Evolutionary conservation across 345 rosid species (phyloP), one percentile per base, ranked within the genome.

Genomic region (Aethionema arabicum): DNA sequence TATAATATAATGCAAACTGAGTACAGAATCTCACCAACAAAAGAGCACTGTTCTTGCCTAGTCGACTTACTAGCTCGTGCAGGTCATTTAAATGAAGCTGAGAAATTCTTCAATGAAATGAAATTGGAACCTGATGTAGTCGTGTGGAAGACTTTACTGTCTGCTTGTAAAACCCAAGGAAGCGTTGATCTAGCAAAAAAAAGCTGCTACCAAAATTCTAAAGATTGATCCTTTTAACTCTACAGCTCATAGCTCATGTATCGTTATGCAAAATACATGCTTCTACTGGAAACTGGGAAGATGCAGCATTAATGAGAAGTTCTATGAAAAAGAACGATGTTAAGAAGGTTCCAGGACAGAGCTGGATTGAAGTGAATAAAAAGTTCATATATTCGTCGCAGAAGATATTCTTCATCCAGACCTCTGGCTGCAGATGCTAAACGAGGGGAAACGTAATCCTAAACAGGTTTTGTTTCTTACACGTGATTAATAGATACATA

Each of bases 31-130:
- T 44, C 40, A 27, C 82, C 83, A n/a, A 84, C 81, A 14, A 79
- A 65, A 60, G 89, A 82, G 70, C 93, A 82, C 53, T 77, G 78
- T 68, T 76, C 91, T 63, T 88, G 96, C 63, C 68, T 84, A 59
- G 85, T 91, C 51, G 93, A 88, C 72, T 80, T 91, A 45, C 86
- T 85, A 8, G 83, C 87, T 51, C 89, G 93, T 61, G 88, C 93
- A 50, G 96, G 97, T 11, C 73, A 68, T 58, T 64, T 90, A 56
- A 52, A 68, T 8, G 86, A 82, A 74, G 96, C 96, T 32, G 81
- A 77, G 48, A 79, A 58, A 30, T 87, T 87, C 65, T 77, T 87
- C 30, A 46, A 66, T 21, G 74, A 60, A 68, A 74, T 81, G 86
- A 64, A 73, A 46, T 76, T 79, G 55, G 73, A 76, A 53, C 83